Evolutionary conservation across 2,329 filamentous ascomycete genomes (phyloP), one percentile per base, ranked within the genome.

Genomic region (Fusarium succisae): DNA sequence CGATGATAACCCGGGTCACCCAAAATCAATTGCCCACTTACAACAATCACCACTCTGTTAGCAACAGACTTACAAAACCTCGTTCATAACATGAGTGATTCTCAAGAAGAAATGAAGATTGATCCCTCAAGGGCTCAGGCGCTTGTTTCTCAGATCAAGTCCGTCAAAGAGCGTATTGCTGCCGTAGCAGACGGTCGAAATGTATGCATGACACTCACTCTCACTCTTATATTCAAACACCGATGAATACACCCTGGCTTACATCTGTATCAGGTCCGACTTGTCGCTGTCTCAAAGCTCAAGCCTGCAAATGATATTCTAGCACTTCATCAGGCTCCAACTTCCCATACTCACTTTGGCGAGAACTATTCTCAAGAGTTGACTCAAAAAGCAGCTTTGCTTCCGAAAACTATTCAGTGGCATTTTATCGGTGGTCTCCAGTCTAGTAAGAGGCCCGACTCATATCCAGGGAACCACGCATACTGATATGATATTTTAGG

Each of bases 291-390:
- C 56, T 98, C 95, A 45, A 99, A 99, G 84, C 88, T 98, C 75
- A 98, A 99, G 84, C 96, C 96, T 20, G 94, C 92, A 67, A 93
- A 93, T 78, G 96, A 99, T 82, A 93, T 99, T 78, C 87, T 97
- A 63, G 92, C 95, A 37, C 89, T 99, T 2, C 92, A 97, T 84
- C 87, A 89, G 77, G 83, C 86, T 1, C 86, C 88, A 2, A 82
- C 85, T 37, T 82, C 84, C 3, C 93, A 95, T 62, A 76, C 87
- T 24, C 94, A 99, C 84, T 98, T 98, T 82, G 96, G 96, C 78
- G 96, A 99, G 84, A 99, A 99, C 86, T 99, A 99, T 85, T 88
- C 93, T 8, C 93, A 96, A 83, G 96, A 99, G 83, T 89, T 99
- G 61, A 87, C 89, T 67, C 93, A 97, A 81, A 99, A 99, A 83